These are phyloP conservation scores for Mortierella hygrophila DNA, from an alignment of 192 early-diverging fungal species.

Conservation along the genomic window DNA sequence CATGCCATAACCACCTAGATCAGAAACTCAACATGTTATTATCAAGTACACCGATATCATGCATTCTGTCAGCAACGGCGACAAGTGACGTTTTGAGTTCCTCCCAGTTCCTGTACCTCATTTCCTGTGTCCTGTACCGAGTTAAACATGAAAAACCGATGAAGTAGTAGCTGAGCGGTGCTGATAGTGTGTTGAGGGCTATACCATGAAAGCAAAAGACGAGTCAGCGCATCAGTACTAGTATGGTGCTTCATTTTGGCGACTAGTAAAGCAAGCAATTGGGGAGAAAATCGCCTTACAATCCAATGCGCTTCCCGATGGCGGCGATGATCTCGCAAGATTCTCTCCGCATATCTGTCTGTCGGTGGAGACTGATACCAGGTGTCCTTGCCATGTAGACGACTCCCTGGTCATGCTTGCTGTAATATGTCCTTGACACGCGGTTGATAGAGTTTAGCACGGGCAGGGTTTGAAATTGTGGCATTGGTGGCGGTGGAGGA, in stretches of 20 bases:
- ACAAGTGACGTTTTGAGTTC: neutral
- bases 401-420: conserved; percentile 41
- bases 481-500: conserved; percentile 8
- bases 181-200: conserved; percentile 73
- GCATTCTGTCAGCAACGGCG: neutral
- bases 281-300: conserved; percentile 58
- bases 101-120: conserved; percentile 42
- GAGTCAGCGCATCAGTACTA: neutral
- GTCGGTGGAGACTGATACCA: conserved; percentile 31
- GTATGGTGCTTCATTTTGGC: neutral
- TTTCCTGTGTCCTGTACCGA: conserved; percentile 61
- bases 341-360: conserved; percentile 50
- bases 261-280: neutral
- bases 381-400: conserved; percentile 36
- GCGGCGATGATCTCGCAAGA: conserved; percentile 65
- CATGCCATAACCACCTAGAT: conserved; percentile 66
- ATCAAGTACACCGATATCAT: neutral
- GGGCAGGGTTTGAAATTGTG: neutral
- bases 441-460: conserved; percentile 50
- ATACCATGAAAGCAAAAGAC: neutral
- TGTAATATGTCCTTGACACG: conserved; percentile 52
- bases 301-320: conserved; percentile 67
- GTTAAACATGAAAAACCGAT: conserved; percentile 70
- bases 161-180: conserved; percentile 67
- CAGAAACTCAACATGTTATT: neutral